Evolutionary conservation across 2,329 filamentous ascomycete genomes (phyloP), one percentile per base, ranked within the genome.

Genomic region (Colletotrichum gloeosporioides): DNA sequence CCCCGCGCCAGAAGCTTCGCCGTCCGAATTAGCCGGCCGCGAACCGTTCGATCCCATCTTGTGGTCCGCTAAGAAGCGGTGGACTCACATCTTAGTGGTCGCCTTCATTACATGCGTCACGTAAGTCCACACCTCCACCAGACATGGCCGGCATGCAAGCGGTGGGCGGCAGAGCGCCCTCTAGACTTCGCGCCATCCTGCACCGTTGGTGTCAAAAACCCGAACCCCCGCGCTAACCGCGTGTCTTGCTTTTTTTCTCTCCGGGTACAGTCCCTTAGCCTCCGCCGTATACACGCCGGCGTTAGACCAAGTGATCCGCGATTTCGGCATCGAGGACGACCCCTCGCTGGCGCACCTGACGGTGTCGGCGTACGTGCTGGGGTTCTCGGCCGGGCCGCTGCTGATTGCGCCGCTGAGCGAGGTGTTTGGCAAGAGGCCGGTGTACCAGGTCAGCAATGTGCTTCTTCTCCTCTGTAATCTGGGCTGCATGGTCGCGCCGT

Each of bases 281-380:
- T 73, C 70, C 12, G 74, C 71, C 32, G 70, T 74, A 13, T 74
- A 74, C 44, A 76, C 71, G n/a, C 67, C 75, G 12, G 67, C 66
- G 5, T 27, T 75, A 13, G 66, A 68, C 18, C 71, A 68, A 34
- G 55, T 68, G 32, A 66, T 75, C 27, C 44, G 22, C 39, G 67
- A 68, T 34, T 75, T 75, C 53, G 29, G 34, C 1, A 67, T 71
- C 27, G 55, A 74, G 12, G 57, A 69, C 39, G 39, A 63, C 25
- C 62, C 62, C 6, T 64, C 71, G 2, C 61, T 77, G 25, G 66
- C 44, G 36, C 44, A 71, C 27, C 31, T 75, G 39, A 71, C 71
- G 16, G 62, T 75, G 6, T 69, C 74, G 8, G 70, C 74, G 25
- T 69, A 73, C 49, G 61, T 76, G 18, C 61, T 73, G 13, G 70